phyloP scores from a whole-genome alignment of 2,329 filamentous ascomycete genomes.

The Venturiaceae sp. region DNA sequence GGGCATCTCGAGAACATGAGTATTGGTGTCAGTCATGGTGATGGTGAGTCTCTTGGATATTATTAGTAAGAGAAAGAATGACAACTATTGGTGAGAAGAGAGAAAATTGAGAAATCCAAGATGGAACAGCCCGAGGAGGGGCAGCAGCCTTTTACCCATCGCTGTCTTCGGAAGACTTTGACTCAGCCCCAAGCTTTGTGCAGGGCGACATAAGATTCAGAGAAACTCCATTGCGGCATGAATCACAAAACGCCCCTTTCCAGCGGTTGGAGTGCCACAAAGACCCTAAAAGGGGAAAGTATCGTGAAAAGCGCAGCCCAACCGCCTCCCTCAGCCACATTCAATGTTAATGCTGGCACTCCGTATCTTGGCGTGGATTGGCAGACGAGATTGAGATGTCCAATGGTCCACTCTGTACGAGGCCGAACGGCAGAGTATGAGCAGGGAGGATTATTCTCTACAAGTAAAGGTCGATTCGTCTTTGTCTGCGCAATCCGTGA shows the following conservation, averaged over 20 bases:
- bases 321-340: not conserved
- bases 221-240: not conserved
- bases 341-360: not conserved
- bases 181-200: not conserved
- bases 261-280: not conserved
- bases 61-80: not conserved
- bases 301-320: not conserved
- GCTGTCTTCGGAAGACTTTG: not conserved
- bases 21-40: not conserved
- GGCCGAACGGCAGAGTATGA: no score
- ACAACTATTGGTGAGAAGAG: not conserved
- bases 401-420: no score
- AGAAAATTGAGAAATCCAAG: not conserved
- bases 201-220: not conserved
- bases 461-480: not conserved
- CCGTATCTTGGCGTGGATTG: not conserved
- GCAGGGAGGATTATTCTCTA: not conserved
- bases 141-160: not conserved
- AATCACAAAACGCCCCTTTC: no score
- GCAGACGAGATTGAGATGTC: not conserved
- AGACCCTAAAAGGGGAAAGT: not conserved
- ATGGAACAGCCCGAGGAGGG: not conserved
- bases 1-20: constrained; percentile 12
- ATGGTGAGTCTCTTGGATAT: not conserved
- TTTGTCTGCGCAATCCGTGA: not conserved